A percentile compares a stretch with the other conserved stretches of the same genome.
Evolutionary conservation across 441 rosid genomes (phyloP).

Genomic region (Jatropha multifida): DNA sequence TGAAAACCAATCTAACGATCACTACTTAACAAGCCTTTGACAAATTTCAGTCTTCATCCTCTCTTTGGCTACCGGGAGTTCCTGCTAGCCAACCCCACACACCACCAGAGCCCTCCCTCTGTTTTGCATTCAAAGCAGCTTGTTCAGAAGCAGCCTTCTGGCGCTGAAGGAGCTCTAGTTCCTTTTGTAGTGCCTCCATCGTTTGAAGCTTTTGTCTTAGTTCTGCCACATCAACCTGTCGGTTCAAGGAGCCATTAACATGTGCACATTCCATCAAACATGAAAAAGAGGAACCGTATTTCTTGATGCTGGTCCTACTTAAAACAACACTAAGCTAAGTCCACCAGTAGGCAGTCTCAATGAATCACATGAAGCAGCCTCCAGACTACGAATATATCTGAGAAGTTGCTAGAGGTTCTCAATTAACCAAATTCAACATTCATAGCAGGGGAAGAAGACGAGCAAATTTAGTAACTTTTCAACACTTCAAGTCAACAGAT

Average conservation of each 20-base stretch:
- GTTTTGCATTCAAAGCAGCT: slow-evolving; percentile 68
- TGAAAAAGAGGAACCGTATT: neutral
- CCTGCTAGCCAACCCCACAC: slow-evolving; percentile 99
- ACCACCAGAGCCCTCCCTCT: slow-evolving; percentile 77
- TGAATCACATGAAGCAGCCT: too few relatives aligned
- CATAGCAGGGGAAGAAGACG: too few relatives aligned
- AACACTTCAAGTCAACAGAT: neutral
- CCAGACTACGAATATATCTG: too few relatives aligned
- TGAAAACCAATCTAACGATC: slow-evolving; percentile 23
- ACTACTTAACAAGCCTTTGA: slow-evolving; percentile 5
- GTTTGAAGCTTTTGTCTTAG: slow-evolving; percentile 86
- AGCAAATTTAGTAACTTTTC: neutral
- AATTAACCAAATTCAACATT: too few relatives aligned
- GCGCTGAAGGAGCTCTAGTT: slow-evolving; percentile 85
- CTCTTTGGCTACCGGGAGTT: slow-evolving; percentile 46
- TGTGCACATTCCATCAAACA: neutral
- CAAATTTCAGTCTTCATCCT: slow-evolving; percentile 38
- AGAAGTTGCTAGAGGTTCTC: too few relatives aligned
- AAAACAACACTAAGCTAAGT: neutral
- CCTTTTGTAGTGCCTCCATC: slow-evolving; percentile 82
- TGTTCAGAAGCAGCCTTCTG: slow-evolving; percentile 98
- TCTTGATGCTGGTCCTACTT: neutral
- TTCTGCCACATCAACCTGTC: slow-evolving; percentile 94
- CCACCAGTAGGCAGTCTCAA: too few relatives aligned
- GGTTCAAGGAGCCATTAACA: slow-evolving; percentile 13